Evolutionary conservation across 441 rosid species (phyloP).

Genomic region (Populus hybrid): DNA sequence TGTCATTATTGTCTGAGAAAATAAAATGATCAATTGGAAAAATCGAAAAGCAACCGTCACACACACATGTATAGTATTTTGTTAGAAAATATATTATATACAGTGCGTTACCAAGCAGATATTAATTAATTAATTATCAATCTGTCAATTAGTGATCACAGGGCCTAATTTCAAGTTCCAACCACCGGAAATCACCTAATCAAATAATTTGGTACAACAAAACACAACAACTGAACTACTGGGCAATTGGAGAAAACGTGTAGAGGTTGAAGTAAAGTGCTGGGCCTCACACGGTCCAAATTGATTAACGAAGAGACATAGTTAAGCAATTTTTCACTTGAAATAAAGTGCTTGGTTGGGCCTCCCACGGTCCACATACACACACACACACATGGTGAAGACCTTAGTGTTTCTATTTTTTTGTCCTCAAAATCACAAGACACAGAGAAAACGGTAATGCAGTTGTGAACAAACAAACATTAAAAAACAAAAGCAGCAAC

Average conservation of each 20-base stretch:
- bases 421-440: background rate
- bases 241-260: background rate
- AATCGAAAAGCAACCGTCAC: background rate
- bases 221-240: background rate
- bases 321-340: background rate
- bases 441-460: too few species aligned
- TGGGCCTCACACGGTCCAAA: background rate
- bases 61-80: background rate
- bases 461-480: background rate
- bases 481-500: too few species aligned
- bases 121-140: background rate
- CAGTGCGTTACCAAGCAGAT: slow-evolving; percentile 19
- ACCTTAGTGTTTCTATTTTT: too few species aligned
- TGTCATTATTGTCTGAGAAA: background rate
- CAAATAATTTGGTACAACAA: background rate
- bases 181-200: slow-evolving; percentile 12
- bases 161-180: slow-evolving; percentile 1
- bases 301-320: background rate
- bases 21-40: background rate
- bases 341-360: too few species aligned
- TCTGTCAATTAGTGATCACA: background rate
- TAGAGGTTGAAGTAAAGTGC: background rate
- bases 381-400: too few species aligned
- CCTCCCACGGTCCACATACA: too few species aligned
- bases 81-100: too few species aligned